Evolutionary conservation across 306 rosid species (phyloP).

Genomic region (Cucumis cinereus): DNA sequence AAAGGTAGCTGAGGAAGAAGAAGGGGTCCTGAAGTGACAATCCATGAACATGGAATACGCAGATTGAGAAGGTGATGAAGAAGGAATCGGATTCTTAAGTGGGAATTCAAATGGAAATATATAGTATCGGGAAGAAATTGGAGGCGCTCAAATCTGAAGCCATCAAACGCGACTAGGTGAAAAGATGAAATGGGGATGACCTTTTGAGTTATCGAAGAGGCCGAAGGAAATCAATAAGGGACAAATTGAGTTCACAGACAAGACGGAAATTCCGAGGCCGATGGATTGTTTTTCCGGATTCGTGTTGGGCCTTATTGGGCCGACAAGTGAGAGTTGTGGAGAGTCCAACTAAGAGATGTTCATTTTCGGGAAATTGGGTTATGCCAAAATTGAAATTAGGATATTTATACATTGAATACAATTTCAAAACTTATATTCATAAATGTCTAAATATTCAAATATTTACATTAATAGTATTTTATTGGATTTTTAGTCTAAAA

Average conservation of each 20-base stretch:
- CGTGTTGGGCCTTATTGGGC: background rate
- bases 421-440: no score
- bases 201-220: slow-evolving; percentile 3
- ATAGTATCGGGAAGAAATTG: background rate
- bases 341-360: background rate
- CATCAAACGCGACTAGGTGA: background rate
- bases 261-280: background rate
- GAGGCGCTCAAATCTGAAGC: background rate
- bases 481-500: no score
- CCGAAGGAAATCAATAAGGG: background rate
- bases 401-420: no score
- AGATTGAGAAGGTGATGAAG: slow-evolving; percentile 4
- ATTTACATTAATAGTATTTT: no score
- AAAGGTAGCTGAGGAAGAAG: slow-evolving; percentile 23
- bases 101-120: background rate
- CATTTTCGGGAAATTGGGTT: no score
- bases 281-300: background rate
- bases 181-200: background rate
- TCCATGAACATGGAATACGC: slow-evolving; percentile 35
- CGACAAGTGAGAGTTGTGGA: background rate
- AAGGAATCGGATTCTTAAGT: background rate
- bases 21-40: slow-evolving; percentile 21
- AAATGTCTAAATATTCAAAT: no score
- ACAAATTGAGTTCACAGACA: background rate
- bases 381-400: no score